Conservation (phyloP, 345 rosid genomes). For the Mallotus nudiflorus region DNA sequence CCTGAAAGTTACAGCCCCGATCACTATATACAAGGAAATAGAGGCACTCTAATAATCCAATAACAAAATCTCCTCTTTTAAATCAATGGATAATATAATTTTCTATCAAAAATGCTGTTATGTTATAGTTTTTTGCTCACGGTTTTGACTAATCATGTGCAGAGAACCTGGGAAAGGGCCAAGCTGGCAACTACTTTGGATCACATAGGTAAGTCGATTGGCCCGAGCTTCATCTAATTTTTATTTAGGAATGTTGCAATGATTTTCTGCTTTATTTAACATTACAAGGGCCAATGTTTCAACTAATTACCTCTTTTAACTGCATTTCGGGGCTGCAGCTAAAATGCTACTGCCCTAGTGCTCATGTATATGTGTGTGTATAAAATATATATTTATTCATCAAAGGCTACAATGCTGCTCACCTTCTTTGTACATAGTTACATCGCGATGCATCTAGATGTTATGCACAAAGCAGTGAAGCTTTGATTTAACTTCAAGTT, state of each 20-base stretch:
- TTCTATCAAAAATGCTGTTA: background rate
- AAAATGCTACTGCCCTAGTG: background rate
- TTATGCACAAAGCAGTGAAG: background rate
- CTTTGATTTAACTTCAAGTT: background rate
- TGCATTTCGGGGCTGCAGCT: background rate
- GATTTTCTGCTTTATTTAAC: background rate
- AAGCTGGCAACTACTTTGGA: constrained; percentile 85
- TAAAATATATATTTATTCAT: too few species aligned
- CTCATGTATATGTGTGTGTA: too few species aligned
- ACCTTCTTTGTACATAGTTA: background rate
- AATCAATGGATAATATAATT: background rate
- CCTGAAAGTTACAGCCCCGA: background rate
- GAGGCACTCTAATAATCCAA: background rate
- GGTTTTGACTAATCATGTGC: constrained; percentile 28
- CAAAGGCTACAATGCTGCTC: background rate
- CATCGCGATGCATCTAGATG: background rate
- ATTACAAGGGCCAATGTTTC: background rate
- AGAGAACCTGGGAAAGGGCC: constrained; percentile 99
- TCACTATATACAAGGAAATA: background rate
- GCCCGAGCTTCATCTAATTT: background rate
- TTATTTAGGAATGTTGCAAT: constrained; percentile 3
- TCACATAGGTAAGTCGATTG: constrained; percentile 56
- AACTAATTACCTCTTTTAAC: background rate
- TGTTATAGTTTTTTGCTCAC: constrained; percentile 9
- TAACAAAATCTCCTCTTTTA: too few species aligned